Evolutionary conservation across 805 yeast species (phyloP).

Genomic region (Suhomyces sp.): DNA sequence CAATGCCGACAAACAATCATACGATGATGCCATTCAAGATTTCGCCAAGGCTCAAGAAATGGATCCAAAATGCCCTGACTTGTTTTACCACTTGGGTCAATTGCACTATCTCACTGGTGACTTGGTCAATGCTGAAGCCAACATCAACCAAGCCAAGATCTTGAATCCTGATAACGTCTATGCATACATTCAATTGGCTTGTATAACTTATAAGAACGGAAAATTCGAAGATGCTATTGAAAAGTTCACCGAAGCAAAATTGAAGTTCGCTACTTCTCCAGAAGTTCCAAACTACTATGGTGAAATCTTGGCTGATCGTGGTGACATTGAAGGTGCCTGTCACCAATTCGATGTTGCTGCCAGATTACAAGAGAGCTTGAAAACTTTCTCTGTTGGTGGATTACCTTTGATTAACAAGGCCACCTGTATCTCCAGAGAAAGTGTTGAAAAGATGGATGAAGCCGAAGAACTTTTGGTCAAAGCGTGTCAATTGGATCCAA

Average conservation of each 20-base stretch:
- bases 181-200: constrained; percentile 89
- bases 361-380: constrained; percentile 70
- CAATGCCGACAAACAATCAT: constrained; percentile 73
- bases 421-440: constrained; percentile 58
- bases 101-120: constrained; percentile 78
- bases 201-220: constrained; percentile 81
- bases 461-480: constrained; percentile 65
- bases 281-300: constrained; percentile 95
- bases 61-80: constrained; percentile 73
- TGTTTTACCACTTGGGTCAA: constrained; percentile 94
- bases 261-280: constrained; percentile 79
- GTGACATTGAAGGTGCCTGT: constrained; percentile 67
- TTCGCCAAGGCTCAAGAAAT: constrained; percentile 69
- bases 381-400: constrained; percentile 76
- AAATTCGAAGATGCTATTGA: constrained; percentile 57
- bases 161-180: constrained; percentile 74
- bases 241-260: constrained; percentile 65
- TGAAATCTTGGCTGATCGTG: constrained; percentile 83
- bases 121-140: constrained; percentile 63
- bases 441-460: constrained; percentile 45
- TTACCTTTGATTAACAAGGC: constrained; percentile 90
- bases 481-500: constrained; percentile 83
- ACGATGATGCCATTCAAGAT: constrained; percentile 56
- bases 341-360: constrained; percentile 85
- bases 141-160: constrained; percentile 74